Conservation (phyloP, 108 stramenopile genomes). For the Epithemia pelagica region DNA sequence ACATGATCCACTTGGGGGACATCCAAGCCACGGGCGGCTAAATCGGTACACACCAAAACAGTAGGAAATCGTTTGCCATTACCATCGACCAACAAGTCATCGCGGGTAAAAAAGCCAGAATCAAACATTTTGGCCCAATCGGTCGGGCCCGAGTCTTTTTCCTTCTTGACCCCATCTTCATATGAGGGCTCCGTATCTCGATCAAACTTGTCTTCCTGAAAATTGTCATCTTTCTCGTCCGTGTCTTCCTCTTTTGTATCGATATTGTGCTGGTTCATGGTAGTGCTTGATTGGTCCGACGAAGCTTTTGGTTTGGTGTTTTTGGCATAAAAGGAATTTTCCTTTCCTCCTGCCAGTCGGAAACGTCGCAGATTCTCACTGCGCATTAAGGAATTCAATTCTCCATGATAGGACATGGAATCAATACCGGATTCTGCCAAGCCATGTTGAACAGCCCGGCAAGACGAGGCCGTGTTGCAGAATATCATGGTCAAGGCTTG, state of each 20-base stretch:
- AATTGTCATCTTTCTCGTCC: background rate
- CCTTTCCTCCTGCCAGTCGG: slow-evolving; percentile 21
- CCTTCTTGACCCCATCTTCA: slow-evolving; percentile 9
- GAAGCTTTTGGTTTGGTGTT: slow-evolving; percentile 4
- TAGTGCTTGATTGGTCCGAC: slow-evolving; percentile 14
- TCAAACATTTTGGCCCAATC: background rate
- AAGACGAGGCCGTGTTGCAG: slow-evolving; percentile 84
- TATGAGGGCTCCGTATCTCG: background rate
- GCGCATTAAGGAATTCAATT: slow-evolving; percentile 54
- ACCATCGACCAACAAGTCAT: slow-evolving; percentile 3
- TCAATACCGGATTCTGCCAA: slow-evolving; percentile 64
- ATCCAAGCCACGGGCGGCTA: slow-evolving; percentile 86
- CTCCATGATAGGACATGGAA: slow-evolving; percentile 73
- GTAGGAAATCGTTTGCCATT: slow-evolving; percentile 6
- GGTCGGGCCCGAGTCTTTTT: background rate
- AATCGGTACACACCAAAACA: slow-evolving; percentile 80
- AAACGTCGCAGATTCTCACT: slow-evolving; percentile 48
- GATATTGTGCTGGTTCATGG: background rate
- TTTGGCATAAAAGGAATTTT: background rate
- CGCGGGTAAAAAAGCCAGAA: background rate
- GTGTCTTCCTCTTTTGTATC: slow-evolving; percentile 4
- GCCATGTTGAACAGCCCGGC: slow-evolving; percentile 71
- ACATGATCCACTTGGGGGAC: slow-evolving; percentile 86
- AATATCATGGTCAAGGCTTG: slow-evolving; percentile 75
- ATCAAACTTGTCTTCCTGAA: background rate